A percentile compares a stretch with the other conserved stretches of the same genome.
These are phyloP conservation scores for Quercus tomentella DNA, from an alignment of 331 rosid genomes.

Conservation along the genomic window DNA sequence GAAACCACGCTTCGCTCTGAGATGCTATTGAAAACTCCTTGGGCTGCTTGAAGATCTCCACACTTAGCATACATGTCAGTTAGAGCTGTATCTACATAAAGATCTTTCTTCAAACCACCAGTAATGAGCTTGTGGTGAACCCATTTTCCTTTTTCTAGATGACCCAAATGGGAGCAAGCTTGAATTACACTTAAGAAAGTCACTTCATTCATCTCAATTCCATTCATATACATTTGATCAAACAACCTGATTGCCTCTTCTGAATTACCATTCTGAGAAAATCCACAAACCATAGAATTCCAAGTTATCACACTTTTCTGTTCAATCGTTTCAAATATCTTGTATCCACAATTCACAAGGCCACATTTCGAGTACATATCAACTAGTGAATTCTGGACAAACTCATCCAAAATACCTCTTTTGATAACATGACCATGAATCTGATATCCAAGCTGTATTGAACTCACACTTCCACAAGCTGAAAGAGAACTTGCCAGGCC, in stretches of 20 bases:
- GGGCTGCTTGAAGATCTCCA: conserved; percentile 70
- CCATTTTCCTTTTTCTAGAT: conserved; percentile 86
- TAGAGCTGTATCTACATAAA: conserved; percentile 61
- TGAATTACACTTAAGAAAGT: conserved; percentile 74
- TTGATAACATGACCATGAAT: conserved; percentile 63
- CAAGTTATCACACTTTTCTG: conserved; percentile 61
- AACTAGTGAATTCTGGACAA: conserved; percentile 70
- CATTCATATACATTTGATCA: conserved; percentile 51
- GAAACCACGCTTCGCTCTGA: conserved; percentile 70
- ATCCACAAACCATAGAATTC: conserved; percentile 86
- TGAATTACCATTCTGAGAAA: conserved; percentile 69
- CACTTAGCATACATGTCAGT: conserved; percentile 88
- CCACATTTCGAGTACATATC: conserved; percentile 93
- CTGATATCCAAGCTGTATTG: conserved; percentile 61
- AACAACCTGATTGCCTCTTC: conserved; percentile 68
- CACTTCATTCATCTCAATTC: conserved; percentile 60
- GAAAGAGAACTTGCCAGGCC: conserved; percentile 81
- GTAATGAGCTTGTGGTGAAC: conserved; percentile 75
- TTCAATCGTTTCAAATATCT: conserved; percentile 42
- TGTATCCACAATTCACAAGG: conserved; percentile 48
- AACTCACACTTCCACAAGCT: conserved; percentile 62
- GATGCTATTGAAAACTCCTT: conserved; percentile 53
- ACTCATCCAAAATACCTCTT: conserved; percentile 61
- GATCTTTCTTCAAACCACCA: conserved; percentile 43
- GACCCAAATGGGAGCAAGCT: conserved; percentile 85